Base-by-base conservation (phyloP, 257 asterid genomes). In the Solanum okadae region DNA sequence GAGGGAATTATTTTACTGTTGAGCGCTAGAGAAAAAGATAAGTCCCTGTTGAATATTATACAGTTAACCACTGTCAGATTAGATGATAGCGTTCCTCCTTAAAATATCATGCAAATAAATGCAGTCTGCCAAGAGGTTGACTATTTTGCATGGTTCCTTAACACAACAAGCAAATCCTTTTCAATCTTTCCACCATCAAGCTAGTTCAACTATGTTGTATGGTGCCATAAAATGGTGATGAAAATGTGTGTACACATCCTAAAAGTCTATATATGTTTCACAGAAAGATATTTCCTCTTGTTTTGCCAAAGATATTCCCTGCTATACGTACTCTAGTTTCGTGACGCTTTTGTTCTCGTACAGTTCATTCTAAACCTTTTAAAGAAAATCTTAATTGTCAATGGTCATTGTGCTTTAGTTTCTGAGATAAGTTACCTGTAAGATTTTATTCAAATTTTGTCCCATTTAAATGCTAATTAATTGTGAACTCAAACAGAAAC, bases 401-500 rank as follows among this genome's bases (percentile, higher is more conserved):
- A 68, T 86, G 34, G 29, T 71, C 23, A 52, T 31, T 35, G 37
- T 73, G 81, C 44, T 71, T 86, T 29, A 71, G 78, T 61, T 68
- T 68, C 87, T n/a, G 35, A 68, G 75, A 68, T 27, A 68, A 68
- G 75, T 68, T 68, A 6, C 16, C 37, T 67, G 87, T 72, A 72
- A 46, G 34, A 86, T 61, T 52, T 33, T 33, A 49, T 49, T 86
- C 34, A 71, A 72, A 59, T 49, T 86, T 31, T 67, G 44, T 14
- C 20, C 42, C 65, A 68, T 67, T 29, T 42, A 78, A 86, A 70
- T 40, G 75, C 31, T 78, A 72, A 86, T 10, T 25, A 44, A 49
- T 42, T 49, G 88, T 29, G 38, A 81, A 81, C 40, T 67, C 33
- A 81, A 63, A 5, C 84, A 91, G 91, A 31, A 25, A 85, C 92